Conservation (phyloP, 208 protist species). For the Acanthamoeba healyi region DNA sequence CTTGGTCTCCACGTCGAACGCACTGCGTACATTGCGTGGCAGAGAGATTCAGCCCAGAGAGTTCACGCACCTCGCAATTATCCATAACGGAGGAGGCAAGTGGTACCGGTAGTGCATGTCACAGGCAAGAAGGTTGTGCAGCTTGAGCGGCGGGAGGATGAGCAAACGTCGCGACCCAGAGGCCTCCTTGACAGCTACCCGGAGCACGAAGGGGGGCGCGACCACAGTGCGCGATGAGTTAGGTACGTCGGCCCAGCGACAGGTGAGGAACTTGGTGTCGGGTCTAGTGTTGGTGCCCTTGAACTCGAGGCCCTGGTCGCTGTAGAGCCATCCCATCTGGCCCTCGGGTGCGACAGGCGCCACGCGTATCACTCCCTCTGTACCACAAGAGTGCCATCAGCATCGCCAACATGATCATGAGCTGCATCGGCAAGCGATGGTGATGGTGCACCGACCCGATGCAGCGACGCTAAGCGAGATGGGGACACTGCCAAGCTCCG, state of each 20-base stretch:
- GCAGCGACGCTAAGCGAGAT: not conserved
- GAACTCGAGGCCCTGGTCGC: not conserved
- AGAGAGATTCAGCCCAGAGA: not conserved
- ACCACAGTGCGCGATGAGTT: not conserved
- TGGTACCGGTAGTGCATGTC: not conserved
- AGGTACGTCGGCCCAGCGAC: not conserved
- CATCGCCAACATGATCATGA: not conserved
- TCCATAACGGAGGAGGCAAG: not conserved
- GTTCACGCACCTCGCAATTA: not conserved
- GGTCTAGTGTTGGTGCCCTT: not conserved
- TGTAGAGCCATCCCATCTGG: not conserved
- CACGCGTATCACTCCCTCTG: conserved; percentile 3
- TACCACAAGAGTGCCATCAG: not conserved
- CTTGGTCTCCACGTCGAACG: conserved; percentile 32
- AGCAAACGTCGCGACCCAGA: not conserved
- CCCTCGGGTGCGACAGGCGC: not conserved
- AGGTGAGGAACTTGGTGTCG: conserved; percentile 12
- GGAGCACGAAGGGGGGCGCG: not conserved
- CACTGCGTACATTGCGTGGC: not conserved
- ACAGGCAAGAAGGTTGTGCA: not conserved
- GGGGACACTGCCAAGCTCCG: not conserved
- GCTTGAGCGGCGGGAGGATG: conserved; percentile 1
- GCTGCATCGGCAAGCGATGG: not conserved
- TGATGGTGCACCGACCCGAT: not conserved
- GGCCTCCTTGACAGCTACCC: conserved; percentile 9